phyloP scores from a whole-genome alignment of 257 asterid species.

The Cruciata laevipes region DNA sequence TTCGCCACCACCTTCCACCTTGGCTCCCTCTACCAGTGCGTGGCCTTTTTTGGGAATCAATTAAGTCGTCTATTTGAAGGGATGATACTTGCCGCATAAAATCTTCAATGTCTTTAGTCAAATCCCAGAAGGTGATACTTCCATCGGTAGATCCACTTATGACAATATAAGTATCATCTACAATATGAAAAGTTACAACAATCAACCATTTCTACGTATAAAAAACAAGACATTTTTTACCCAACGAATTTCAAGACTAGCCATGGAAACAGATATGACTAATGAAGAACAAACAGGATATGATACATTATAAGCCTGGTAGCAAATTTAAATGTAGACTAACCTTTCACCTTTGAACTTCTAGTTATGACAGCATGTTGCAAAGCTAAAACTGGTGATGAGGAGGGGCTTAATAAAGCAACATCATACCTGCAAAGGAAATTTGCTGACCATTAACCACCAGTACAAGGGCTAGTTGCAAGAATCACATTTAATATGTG shows the following conservation, averaged over 20 bases:
- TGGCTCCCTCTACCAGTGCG: conserved; percentile 98
- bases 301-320: too few relatives aligned
- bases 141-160: conserved; percentile 92
- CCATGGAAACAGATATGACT: background rate
- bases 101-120: conserved; percentile 60
- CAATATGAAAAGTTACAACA: conserved; percentile 12
- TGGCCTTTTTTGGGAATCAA: conserved; percentile 75
- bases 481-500: background rate
- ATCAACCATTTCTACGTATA: background rate
- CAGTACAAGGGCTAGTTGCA: background rate
- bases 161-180: conserved; percentile 58
- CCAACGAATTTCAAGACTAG: background rate
- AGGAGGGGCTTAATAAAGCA: conserved; percentile 51
- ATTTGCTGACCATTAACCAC: conserved; percentile 7
- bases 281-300: too few relatives aligned
- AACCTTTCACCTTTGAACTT: conserved; percentile 46
- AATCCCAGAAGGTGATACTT: conserved; percentile 84
- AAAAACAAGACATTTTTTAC: background rate
- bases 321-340: conserved; percentile 17
- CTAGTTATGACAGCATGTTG: conserved; percentile 64
- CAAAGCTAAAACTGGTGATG: conserved; percentile 77
- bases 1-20: conserved; percentile 87
- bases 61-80: conserved; percentile 43
- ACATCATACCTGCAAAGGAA: conserved; percentile 75
- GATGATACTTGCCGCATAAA: conserved; percentile 57